A percentile compares a stretch with the other conserved stretches of the same genome.
phyloP scores from a whole-genome alignment of 202 grass and related monocot genomes.

The Setaria italica region DNA sequence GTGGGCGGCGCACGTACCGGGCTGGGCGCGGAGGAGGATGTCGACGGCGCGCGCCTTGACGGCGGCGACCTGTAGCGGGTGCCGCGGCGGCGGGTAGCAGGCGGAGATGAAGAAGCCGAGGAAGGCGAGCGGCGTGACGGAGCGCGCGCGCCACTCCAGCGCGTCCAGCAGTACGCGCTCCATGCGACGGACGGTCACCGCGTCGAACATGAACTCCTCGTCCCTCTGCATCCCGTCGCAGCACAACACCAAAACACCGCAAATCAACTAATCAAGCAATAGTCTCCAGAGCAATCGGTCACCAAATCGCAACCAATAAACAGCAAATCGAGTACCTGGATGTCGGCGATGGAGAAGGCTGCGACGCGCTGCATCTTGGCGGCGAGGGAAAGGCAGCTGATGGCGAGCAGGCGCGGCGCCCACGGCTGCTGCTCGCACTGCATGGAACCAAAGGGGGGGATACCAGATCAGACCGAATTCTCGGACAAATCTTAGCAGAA shows the following conservation, averaged over 20 bases:
- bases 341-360: constrained; percentile 51
- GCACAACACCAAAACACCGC: background rate
- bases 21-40: constrained; percentile 62
- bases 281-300: background rate
- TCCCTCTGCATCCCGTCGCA: constrained; percentile 53
- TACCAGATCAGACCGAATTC: constrained; percentile 49
- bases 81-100: constrained; percentile 60
- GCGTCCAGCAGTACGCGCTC: constrained; percentile 68
- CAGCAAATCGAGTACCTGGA: constrained; percentile 57
- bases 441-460: constrained; percentile 37
- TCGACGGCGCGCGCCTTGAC: constrained; percentile 76
- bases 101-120: constrained; percentile 77
- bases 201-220: constrained; percentile 76
- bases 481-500: constrained; percentile 35
- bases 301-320: background rate
- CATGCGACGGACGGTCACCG: constrained; percentile 68
- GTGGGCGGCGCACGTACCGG: constrained; percentile 52
- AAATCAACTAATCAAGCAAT: background rate
- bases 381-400: constrained; percentile 89
- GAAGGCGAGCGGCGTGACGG: constrained; percentile 93
- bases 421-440: constrained; percentile 68
- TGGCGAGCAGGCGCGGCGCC: constrained; percentile 76
- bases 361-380: constrained; percentile 90
- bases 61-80: constrained; percentile 50
- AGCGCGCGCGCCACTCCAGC: constrained; percentile 88